These are phyloP conservation scores for Ceraceosorus bombacis DNA, from an alignment of 1,284 basidiomycete species.

Conservation along the genomic window DNA sequence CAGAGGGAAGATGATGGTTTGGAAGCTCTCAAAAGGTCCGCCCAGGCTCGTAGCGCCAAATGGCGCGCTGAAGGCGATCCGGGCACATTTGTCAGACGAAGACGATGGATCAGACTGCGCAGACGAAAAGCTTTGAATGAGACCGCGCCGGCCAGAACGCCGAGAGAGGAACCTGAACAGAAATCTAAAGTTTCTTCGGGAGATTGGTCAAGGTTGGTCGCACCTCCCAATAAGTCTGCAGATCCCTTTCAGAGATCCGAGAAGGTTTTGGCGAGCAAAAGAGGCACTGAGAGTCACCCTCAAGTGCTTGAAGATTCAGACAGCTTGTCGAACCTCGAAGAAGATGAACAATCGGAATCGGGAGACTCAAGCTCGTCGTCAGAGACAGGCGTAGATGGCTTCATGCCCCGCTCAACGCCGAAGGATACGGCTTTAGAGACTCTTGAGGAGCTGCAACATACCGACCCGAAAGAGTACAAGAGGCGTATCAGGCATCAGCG, in stretches of 20 bases:
- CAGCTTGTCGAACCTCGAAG: constrained; percentile 17
- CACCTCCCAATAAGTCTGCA: not conserved
- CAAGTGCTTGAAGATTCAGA: constrained; percentile 5
- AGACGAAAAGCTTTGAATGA: constrained; percentile 13
- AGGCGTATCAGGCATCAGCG: constrained; percentile 19
- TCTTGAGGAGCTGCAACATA: constrained; percentile 11
- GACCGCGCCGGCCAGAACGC: not conserved
- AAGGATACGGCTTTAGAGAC: constrained; percentile 13
- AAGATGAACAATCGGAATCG: constrained; percentile 12
- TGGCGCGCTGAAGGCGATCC: constrained; percentile 36
- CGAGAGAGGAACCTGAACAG: not conserved
- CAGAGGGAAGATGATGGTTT: constrained; percentile 38
- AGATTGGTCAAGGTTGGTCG: constrained; percentile 5
- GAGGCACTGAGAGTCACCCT: not conserved
- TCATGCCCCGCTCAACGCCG: constrained; percentile 25
- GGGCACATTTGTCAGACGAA: constrained; percentile 39
- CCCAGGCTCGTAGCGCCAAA: constrained; percentile 27
- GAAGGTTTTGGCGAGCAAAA: not conserved
- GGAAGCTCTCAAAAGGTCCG: constrained; percentile 39
- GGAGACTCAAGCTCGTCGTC: constrained; percentile 1
- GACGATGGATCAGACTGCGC: constrained; percentile 44
- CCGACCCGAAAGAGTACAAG: constrained; percentile 9
- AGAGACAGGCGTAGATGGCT: constrained; percentile 4
- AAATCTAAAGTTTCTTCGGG: not conserved
- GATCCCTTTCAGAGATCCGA: too few relatives aligned